A percentile compares a stretch with the other conserved stretches of the same genome.
These are phyloP conservation scores for Agaricus bisporus DNA, from an alignment of 768 basidiomycete species.

Conservation along the genomic window DNA sequence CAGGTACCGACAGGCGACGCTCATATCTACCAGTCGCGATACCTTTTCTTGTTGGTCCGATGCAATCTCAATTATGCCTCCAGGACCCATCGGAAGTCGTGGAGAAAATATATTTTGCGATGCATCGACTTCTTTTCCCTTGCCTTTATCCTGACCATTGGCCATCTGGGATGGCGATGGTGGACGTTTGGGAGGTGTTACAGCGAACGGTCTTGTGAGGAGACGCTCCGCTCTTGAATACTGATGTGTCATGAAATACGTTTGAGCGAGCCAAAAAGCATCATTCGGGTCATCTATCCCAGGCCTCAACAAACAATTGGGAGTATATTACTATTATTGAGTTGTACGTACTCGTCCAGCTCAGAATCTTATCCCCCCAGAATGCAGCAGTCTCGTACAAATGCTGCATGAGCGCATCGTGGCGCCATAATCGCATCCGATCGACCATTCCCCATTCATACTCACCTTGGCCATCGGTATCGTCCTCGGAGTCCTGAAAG, in stretches of 20 bases:
- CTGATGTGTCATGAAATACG: constrained; percentile 92
- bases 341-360: constrained; percentile 78
- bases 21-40: constrained; percentile 86
- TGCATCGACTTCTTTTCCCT: constrained; percentile 49
- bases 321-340: background rate
- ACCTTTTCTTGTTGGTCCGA: constrained; percentile 58
- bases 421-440: constrained; percentile 93
- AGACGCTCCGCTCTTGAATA: constrained; percentile 92
- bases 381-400: constrained; percentile 95
- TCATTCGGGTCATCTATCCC: constrained; percentile 86
- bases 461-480: constrained; percentile 50
- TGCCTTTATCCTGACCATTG: constrained; percentile 51
- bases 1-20: constrained; percentile 92
- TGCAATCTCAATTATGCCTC: constrained; percentile 64
- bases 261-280: constrained; percentile 98
- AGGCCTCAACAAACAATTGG: background rate
- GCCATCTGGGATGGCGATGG: constrained; percentile 26
- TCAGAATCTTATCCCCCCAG: constrained; percentile 97
- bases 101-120: constrained; percentile 15
- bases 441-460: constrained; percentile 87
- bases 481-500: constrained; percentile 63
- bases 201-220: constrained; percentile 80
- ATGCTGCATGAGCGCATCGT: constrained; percentile 98
- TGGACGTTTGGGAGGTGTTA: constrained; percentile 35
- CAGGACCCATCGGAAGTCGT: constrained; percentile 64